These are phyloP conservation scores for Blastocystis sp. DNA, from an alignment of 352 stramenopile species.

Conservation along the genomic window DNA sequence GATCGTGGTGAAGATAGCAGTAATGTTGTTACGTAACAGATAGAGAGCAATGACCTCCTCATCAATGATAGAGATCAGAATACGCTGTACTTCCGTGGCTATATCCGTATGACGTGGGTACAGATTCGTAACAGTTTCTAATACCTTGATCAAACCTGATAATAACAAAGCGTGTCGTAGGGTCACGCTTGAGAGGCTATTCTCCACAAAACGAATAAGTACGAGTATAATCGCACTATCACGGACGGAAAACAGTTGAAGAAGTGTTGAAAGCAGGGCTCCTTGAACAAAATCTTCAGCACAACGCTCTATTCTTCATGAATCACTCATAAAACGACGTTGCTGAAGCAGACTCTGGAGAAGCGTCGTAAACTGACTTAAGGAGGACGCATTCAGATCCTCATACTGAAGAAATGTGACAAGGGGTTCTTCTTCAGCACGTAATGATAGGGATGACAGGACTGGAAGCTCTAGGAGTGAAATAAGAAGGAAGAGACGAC, in stretches of 20 bases:
- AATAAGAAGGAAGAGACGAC: not conserved
- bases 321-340: not conserved
- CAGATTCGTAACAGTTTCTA: not conserved
- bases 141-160: not conserved
- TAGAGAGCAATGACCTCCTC: constrained; percentile 1
- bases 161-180: not conserved
- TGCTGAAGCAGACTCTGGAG: not conserved
- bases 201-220: constrained; percentile 3
- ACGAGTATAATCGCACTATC: not conserved
- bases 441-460: not conserved
- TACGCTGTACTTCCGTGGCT: not conserved
- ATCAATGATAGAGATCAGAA: not conserved
- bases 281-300: not conserved
- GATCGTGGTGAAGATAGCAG: not conserved
- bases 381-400: not conserved
- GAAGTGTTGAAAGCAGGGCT: not conserved
- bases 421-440: not conserved
- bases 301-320: not conserved
- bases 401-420: not conserved
- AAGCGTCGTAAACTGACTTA: not conserved
- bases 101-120: constrained; percentile 19
- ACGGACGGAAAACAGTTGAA: not conserved
- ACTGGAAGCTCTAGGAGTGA: not conserved
- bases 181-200: not conserved
- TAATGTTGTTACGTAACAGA: not conserved